Conservation (phyloP, 2,329 filamentous ascomycete genomes). For the Phialemoniopsis sp. region DNA sequence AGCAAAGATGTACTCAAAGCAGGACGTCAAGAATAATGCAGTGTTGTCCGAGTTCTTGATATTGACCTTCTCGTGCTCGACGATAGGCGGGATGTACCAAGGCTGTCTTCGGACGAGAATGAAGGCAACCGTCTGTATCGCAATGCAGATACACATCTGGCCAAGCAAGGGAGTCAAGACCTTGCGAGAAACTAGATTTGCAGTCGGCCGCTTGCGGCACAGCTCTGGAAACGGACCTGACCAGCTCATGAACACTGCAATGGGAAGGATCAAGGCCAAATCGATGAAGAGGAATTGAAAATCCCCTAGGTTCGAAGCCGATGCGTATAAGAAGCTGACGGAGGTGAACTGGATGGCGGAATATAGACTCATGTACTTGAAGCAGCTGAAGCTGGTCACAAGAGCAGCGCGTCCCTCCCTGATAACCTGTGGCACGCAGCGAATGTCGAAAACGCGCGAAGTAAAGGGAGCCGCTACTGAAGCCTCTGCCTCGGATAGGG, state of each 20-base stretch:
- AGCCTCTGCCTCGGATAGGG: constrained; percentile 92
- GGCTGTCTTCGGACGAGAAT: constrained; percentile 70
- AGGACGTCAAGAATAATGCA: constrained; percentile 81
- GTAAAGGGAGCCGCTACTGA: constrained; percentile 98
- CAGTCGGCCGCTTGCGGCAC: constrained; percentile 81
- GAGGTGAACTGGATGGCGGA: constrained; percentile 99
- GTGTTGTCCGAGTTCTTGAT: constrained; percentile 93
- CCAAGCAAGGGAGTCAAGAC: constrained; percentile 85
- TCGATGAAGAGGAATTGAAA: constrained; percentile 98
- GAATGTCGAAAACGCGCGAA: constrained; percentile 91
- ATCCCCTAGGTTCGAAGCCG: constrained; percentile 89
- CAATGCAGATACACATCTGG: constrained; percentile 77
- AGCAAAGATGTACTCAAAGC: constrained; percentile 91
- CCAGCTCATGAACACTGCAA: constrained; percentile 99
- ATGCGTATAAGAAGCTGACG: constrained; percentile 93
- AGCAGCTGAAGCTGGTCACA: constrained; percentile 98
- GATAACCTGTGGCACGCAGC: constrained; percentile 91
- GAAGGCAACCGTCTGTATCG: constrained; percentile 72
- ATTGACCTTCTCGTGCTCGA: constrained; percentile 77
- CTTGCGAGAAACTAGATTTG: constrained; percentile 87
- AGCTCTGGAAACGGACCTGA: constrained; percentile 76
- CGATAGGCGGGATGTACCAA: constrained; percentile 81
- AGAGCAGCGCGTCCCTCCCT: constrained; percentile 90
- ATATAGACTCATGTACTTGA: constrained; percentile 99
- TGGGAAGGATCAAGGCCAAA: constrained; percentile 84